A percentile compares a stretch with the other conserved stretches of the same genome.
Conservation (phyloP, 2,329 filamentous ascomycete species). For the Fusarium buharicum region DNA sequence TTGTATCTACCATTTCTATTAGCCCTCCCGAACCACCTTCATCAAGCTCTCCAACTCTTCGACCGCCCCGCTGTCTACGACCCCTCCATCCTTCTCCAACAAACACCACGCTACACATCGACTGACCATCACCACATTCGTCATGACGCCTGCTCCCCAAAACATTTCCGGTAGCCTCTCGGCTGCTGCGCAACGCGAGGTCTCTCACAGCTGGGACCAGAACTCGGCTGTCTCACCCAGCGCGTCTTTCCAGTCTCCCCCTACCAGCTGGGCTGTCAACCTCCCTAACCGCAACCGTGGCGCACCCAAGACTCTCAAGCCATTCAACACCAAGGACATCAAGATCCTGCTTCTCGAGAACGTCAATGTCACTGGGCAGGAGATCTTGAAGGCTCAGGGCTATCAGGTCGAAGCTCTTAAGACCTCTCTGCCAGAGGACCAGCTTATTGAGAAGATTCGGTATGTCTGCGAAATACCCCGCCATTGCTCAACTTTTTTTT, state of each 20-base stretch:
- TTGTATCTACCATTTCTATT: neutral
- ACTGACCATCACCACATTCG: slow-evolving; percentile 29
- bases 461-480: slow-evolving; percentile 55
- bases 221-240: slow-evolving; percentile 78
- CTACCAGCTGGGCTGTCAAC: slow-evolving; percentile 68
- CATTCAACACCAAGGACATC: slow-evolving; percentile 94
- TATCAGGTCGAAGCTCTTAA: slow-evolving; percentile 97
- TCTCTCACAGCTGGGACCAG: slow-evolving; percentile 68
- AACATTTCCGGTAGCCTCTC: slow-evolving; percentile 58
- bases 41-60: slow-evolving; percentile 23
- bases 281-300: slow-evolving; percentile 51
- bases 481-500: slow-evolving; percentile 26
- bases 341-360: slow-evolving; percentile 97
- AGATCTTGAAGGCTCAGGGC: slow-evolving; percentile 84
- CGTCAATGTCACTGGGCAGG: slow-evolving; percentile 88
- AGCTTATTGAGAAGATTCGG: slow-evolving; percentile 97
- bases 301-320: slow-evolving; percentile 82
- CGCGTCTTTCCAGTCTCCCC: slow-evolving; percentile 78
- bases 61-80: slow-evolving; percentile 15
- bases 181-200: slow-evolving; percentile 51
- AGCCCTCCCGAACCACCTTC: neutral
- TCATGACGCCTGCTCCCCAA: slow-evolving; percentile 58
- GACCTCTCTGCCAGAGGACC: slow-evolving; percentile 86
- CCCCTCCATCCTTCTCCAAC: slow-evolving; percentile 44
- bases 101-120: slow-evolving; percentile 22